A percentile compares a stretch with the other conserved stretches of the same genome.
Conservation (phyloP, 805 yeast genomes). For the Hyphopichia homilentoma region DNA sequence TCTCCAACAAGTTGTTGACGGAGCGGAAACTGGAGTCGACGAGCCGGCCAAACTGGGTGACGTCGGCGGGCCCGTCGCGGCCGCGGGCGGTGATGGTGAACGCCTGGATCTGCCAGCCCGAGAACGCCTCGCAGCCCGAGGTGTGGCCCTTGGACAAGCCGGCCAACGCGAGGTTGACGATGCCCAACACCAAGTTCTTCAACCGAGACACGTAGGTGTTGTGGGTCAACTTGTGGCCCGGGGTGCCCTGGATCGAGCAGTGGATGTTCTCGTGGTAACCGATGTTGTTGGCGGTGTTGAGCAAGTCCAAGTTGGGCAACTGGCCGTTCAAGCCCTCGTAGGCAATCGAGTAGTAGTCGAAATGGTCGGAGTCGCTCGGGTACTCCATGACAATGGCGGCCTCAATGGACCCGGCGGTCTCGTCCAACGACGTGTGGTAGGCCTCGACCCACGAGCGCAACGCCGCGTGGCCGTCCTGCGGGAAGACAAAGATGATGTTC, state of each 20-base stretch:
- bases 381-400: slow-evolving; percentile 85
- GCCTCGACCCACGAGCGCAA: slow-evolving; percentile 90
- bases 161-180: slow-evolving; percentile 63
- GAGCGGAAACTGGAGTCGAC: slow-evolving; percentile 85
- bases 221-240: slow-evolving; percentile 42
- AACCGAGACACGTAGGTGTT: slow-evolving; percentile 55
- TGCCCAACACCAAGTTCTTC: slow-evolving; percentile 57
- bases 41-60: slow-evolving; percentile 88
- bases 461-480: slow-evolving; percentile 64
- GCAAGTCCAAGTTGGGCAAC: slow-evolving; percentile 85
- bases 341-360: slow-evolving; percentile 68
- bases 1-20: slow-evolving; percentile 87
- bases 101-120: slow-evolving; percentile 96
- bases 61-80: slow-evolving; percentile 57
- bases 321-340: slow-evolving; percentile 95
- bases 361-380: slow-evolving; percentile 60
- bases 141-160: slow-evolving; percentile 56
- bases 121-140: slow-evolving; percentile 83
- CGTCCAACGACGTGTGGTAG: slow-evolving; percentile 78
- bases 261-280: slow-evolving; percentile 73
- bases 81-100: slow-evolving; percentile 73
- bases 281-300: slow-evolving; percentile 75
- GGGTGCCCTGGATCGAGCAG: slow-evolving; percentile 61
- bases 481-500: slow-evolving; percentile 81
- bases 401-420: slow-evolving; percentile 91